Conservation (phyloP, 192 early-diverging fungal genomes). For the Backusella tarrabulga region DNA sequence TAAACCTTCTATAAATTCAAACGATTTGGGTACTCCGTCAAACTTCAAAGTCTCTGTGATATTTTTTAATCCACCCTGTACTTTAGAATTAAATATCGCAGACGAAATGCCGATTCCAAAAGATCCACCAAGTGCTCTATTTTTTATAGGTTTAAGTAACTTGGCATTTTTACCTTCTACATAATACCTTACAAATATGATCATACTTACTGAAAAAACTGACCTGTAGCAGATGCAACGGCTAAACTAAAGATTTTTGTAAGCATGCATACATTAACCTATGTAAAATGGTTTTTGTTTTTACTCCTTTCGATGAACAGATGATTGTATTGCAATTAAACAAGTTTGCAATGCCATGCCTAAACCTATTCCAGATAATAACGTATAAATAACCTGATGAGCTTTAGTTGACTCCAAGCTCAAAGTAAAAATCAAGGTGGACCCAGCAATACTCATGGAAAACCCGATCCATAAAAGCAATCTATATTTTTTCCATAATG, state of each 20-base stretch:
- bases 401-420: slow-evolving; percentile 41
- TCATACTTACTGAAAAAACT: slow-evolving; percentile 22
- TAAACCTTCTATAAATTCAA: background rate
- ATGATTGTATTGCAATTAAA: slow-evolving; percentile 67
- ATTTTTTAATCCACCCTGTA: background rate
- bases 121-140: background rate
- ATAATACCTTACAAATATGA: background rate
- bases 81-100: background rate
- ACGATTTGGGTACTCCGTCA: background rate
- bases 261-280: background rate
- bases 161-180: background rate
- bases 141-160: background rate
- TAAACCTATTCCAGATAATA: slow-evolving; percentile 71
- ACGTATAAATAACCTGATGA: slow-evolving; percentile 58
- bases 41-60: background rate
- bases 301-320: slow-evolving; percentile 49
- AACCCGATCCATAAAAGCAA: slow-evolving; percentile 63
- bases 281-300: background rate
- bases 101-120: background rate
- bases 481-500: slow-evolving; percentile 57
- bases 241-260: slow-evolving; percentile 18
- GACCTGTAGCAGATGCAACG: slow-evolving; percentile 14
- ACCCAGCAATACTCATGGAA: slow-evolving; percentile 56
- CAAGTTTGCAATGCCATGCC: slow-evolving; percentile 72
- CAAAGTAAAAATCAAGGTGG: slow-evolving; percentile 57